Base-by-base conservation (phyloP, 225 moss, liverwort and hornwort genomes). In the Takakia lepidozioides region DNA sequence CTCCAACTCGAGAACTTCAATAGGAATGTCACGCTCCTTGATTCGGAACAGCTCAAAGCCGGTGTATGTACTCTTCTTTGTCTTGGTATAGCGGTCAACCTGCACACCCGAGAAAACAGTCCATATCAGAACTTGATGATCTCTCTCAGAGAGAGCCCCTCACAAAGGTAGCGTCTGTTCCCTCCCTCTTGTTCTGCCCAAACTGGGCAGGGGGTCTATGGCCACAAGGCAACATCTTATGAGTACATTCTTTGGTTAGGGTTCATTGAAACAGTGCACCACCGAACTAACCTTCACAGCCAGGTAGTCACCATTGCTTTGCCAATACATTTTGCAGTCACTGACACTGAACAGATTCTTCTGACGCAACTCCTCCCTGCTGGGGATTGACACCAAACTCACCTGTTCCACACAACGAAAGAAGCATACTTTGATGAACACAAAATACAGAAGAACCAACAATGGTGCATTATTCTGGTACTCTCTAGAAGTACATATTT, bases 321-420 rank as follows among this genome's bases (percentile, higher is more conserved):
- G 98, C 98, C 98, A 99, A 54, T 99, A 99, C 91, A 99, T 83
- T 61, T 99, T 99, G 61, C 98, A 99, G 65, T 99, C 98, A 42
- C 98, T 91, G 4, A 91, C 98, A 55, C 87, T 88, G 53, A 99
- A 99, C 8, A 99, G 83, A 69, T 99, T 99, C 44, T 99, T 99
- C 61, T 99, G 98, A 59, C 98, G 75, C 53, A 99, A 69, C 78
- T 99, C 98, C 50, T 99, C 98, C 55, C 98, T 85, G 63, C 87
- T 91, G 8, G 98, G 98, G 21, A 99, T 91, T 3, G 87, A 76
- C 40, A 99, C 82, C 57, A 99, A 54, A 83, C 91, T 91, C 2
- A 99, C 95, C 95, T 98, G 90, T 39, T 39, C 34, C 7, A 60
- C 21, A 11, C 32, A 6, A 0, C 7, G 32, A 32, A 32, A 32